A percentile compares a stretch with the other conserved stretches of the same genome.
phyloP scores from a whole-genome alignment of 2,329 filamentous ascomycete genomes.

The Lasiodiplodia citricola region DNA sequence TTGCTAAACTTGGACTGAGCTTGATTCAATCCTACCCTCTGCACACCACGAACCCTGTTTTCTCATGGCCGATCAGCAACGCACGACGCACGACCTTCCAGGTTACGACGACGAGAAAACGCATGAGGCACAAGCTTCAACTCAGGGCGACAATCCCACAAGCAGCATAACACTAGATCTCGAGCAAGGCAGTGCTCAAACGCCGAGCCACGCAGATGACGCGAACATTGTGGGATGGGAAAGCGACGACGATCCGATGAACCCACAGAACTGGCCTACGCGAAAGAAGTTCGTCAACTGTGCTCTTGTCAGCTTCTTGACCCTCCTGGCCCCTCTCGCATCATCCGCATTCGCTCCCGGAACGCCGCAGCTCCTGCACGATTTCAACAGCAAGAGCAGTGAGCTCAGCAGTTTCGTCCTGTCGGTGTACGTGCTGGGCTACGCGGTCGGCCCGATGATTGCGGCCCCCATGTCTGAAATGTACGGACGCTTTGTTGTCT shows the following conservation, averaged over 20 bases:
- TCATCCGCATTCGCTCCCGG: constrained; percentile 71
- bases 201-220: background rate
- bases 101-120: too few species aligned
- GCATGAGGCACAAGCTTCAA: too few species aligned
- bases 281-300: constrained; percentile 34
- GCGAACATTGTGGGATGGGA: constrained; percentile 18
- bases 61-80: too few species aligned
- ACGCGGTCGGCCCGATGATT: constrained; percentile 35
- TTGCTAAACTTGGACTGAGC: too few species aligned
- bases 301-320: constrained; percentile 29
- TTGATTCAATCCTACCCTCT: too few species aligned
- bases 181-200: too few species aligned
- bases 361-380: constrained; percentile 64
- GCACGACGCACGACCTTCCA: too few species aligned
- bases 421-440: constrained; percentile 36
- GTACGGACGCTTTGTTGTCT: constrained; percentile 31
- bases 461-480: constrained; percentile 37
- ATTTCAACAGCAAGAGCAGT: constrained; percentile 62
- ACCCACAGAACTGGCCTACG: constrained; percentile 34
- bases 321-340: constrained; percentile 54
- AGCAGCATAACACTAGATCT: too few species aligned
- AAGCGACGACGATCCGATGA: constrained; percentile 32
- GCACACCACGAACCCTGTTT: too few species aligned
- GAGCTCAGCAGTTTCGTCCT: constrained; percentile 58
- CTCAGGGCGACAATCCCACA: too few species aligned